phyloP scores from a whole-genome alignment of 805 yeast genomes.

The Barnettozyma salicaria region DNA sequence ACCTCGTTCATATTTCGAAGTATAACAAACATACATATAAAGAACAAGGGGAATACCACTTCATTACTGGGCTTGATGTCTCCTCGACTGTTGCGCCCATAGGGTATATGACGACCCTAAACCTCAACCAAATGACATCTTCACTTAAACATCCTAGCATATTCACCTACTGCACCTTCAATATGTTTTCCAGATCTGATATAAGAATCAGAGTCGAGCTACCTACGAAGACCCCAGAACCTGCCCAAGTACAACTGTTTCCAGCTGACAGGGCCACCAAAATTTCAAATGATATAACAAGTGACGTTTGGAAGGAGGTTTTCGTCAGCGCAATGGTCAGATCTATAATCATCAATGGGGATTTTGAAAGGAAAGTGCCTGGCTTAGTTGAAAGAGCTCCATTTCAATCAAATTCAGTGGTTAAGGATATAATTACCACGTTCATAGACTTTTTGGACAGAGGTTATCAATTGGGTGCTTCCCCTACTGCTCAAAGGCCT shows the following conservation, averaged over 20 bases:
- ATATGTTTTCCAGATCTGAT: conserved; percentile 65
- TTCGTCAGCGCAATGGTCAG: conserved; percentile 54
- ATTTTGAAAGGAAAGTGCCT: conserved; percentile 49
- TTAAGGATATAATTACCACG: conserved; percentile 12
- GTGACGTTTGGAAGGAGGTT: conserved; percentile 52
- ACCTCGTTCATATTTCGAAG: conserved; percentile 49
- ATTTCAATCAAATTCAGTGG: conserved; percentile 12
- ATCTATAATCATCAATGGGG: conserved; percentile 45
- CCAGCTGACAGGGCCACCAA: conserved; percentile 34
- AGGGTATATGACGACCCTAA: conserved; percentile 39
- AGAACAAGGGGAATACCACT: conserved; percentile 47
- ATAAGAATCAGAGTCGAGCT: conserved; percentile 58
- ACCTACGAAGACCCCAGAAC: conserved; percentile 38
- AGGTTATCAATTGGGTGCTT: conserved; percentile 64
- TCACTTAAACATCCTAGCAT: conserved; percentile 25
- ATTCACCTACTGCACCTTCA: conserved; percentile 60
- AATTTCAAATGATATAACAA: conserved; percentile 28
- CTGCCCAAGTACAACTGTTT: conserved; percentile 27
- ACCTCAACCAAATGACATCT: conserved; percentile 19
- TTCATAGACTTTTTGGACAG: conserved; percentile 19
- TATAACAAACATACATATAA: conserved; percentile 24
- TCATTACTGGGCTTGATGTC: conserved; percentile 41
- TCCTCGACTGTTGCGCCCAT: conserved; percentile 41
- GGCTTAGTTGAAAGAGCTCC: conserved; percentile 50
- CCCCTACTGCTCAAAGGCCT: conserved; percentile 60